Evolutionary conservation across 192 early-diverging fungal species (phyloP), one percentile per base, ranked within the genome.

Genomic region (Backusella liffmaniae): DNA sequence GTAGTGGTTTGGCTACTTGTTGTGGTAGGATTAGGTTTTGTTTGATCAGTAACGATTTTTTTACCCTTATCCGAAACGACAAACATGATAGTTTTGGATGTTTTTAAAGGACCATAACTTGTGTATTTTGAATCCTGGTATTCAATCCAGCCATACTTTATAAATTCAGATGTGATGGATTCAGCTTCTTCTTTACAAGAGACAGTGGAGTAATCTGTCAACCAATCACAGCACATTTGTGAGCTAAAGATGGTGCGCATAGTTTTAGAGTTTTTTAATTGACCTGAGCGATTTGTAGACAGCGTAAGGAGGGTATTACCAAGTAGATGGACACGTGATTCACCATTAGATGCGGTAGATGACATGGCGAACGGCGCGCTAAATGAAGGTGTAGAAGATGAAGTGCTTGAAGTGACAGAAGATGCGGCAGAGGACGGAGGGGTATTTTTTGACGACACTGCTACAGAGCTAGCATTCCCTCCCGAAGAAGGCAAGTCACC

Each of bases 171-270:
- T 6, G 81, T 77, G 23, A 88, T 80, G 10, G 76, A 34, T 44
- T 82, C 76, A 0, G 88, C 85, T 46, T 89, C 88, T 44, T 88
- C 81, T 30, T 77, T 79, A 44, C 77, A 81, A 69, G 86, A 82
- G 5, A 86, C 84, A 0, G 86, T 85, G 1, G 81, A 81, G 44
- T 86, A 83, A n/a, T 88, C 85, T 37, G 84, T 62, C 15, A 89
- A 73, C 86, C 86, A 89, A 5, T 87, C 86, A 13, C 80, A 81
- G 18, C 82, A 76, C 67, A 76, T 51, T 36, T 70, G 66, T 35
- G 75, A 70, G 12, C 67, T 59, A n/a, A 76, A 70, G 1, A 76
- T 36, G 35, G 75, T 59, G 15, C 67, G 35, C 42, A 76, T 76
- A 13, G 10, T 49, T 49, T 53, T 76, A 30, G 32, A 29, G 13